Base-by-base conservation (phyloP, 176 grass and related monocot genomes). In the Paspalum notatum region DNA sequence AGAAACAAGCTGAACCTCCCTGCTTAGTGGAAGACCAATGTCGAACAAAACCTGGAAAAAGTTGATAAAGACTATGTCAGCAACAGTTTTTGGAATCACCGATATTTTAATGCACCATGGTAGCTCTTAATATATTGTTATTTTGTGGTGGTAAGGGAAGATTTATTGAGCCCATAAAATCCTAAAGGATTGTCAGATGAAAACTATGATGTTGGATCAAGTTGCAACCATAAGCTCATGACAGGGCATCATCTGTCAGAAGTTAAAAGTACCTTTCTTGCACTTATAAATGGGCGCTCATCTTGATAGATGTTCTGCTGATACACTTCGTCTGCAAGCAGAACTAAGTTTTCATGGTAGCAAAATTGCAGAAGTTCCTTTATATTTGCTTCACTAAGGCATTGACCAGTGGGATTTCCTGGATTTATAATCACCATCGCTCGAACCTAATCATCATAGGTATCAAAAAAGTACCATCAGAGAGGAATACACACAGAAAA, bases 401-500 rank as follows among this genome's bases (percentile, higher is more conserved):
- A 99, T 82, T 99, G 93, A n/a, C 97, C 93, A 22, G 97, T 99
- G 17, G 97, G 97, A 45, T 99, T 99, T 81, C 97, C 97, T 82
- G 97, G 97, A 60, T 99, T 99, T 85, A 99, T 99, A 66, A 99
- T 93, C 84, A 99, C 97, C 97, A 99, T 93, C 20, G 97, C 97
- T 82, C 97, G 90, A 82, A 95, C 84, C 97, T 99, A 82, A 58
- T 16, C 50, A 82, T 56, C 12, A 58, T 6, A 82, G 24, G 32
- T 58, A 18, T 22, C 15, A 18, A 18, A 5, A 77, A 72, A n/a
- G 54, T 39, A 62, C 7, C 24, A 85, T 67, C 44, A 57, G 16
- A 58, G 66, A 2, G 12, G 59, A 58, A 62, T 41, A 75, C 5
- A 60, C 26, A 72, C 12, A 68, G 3, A 66, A 1, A 68, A n/a